These are phyloP conservation scores for Silene conica DNA, from an alignment of 148 eudicot genomes.

Conservation along the genomic window DNA sequence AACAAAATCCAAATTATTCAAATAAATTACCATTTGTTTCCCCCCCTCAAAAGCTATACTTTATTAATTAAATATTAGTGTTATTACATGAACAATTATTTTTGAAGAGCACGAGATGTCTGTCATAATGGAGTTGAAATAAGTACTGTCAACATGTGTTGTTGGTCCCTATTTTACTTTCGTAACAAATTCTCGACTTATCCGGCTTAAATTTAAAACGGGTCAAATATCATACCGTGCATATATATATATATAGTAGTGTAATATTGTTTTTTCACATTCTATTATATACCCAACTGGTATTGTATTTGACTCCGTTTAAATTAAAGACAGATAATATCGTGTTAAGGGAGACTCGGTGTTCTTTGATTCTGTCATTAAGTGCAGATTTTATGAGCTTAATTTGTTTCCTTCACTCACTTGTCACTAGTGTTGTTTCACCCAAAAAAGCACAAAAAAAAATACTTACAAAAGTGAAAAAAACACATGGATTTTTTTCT, in stretches of 20 bases:
- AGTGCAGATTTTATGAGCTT: neutral
- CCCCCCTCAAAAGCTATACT: neutral
- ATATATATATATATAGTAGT: no score
- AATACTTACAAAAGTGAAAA: slow-evolving; percentile 10
- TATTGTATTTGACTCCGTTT: no score
- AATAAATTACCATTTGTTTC: no score
- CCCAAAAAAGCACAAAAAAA: slow-evolving; percentile 10
- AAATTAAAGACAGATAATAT: no score
- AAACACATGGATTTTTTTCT: slow-evolving; percentile 17
- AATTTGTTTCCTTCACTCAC: slow-evolving; percentile 3
- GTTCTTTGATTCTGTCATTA: no score
- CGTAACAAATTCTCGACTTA: no score
- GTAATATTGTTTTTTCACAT: no score
- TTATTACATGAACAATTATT: slow-evolving; percentile 10
- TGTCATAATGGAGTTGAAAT: slow-evolving; percentile 32
- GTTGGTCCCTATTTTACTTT: slow-evolving; percentile 5
- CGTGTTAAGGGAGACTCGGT: no score
- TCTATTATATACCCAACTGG: no score
- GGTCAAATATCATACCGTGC: no score
- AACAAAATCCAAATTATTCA: no score
- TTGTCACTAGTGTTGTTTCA: slow-evolving; percentile 6
- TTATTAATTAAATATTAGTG: neutral
- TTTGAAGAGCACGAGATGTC: slow-evolving; percentile 40
- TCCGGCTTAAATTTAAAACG: no score
- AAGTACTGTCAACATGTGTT: slow-evolving; percentile 28